phyloP scores from a whole-genome alignment of 2,329 filamentous ascomycete species.

The Monosporascus sp. region DNA sequence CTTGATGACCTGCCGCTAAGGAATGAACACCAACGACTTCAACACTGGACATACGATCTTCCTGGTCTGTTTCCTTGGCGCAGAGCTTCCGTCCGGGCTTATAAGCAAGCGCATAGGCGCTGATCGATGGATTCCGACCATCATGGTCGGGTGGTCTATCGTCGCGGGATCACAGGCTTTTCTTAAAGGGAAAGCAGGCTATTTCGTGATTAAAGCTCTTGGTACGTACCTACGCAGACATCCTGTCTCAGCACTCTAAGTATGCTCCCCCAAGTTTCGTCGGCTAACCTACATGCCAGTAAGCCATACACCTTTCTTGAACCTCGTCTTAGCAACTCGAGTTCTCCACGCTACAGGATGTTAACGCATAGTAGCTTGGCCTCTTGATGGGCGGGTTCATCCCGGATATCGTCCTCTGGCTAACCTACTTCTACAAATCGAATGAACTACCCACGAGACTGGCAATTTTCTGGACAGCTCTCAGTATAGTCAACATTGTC shows the following conservation, averaged over 20 bases:
- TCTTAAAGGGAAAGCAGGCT: conserved; percentile 22
- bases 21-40: conserved; percentile 36
- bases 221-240: no score
- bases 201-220: conserved; percentile 27
- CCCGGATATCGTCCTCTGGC: conserved; percentile 60
- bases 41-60: conserved; percentile 48
- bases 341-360: no score
- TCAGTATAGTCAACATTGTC: conserved; percentile 51
- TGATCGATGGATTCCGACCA: conserved; percentile 44
- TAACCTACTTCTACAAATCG: conserved; percentile 73
- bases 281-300: no score
- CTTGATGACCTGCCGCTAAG: conserved; percentile 6
- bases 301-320: no score
- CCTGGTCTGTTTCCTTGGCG: conserved; percentile 42
- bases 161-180: conserved; percentile 29
- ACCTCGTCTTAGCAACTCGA: no score
- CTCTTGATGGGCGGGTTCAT: conserved; percentile 58
- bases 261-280: no score
- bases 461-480: conserved; percentile 66
- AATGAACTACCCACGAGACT: conserved; percentile 64
- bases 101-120: conserved; percentile 47
- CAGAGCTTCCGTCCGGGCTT: conserved; percentile 51
- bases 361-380: conserved; percentile 27
- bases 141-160: conserved; percentile 33
- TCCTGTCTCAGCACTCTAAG: no score